Percentiles rank a stretch among this genome's conserved stretches.
These are phyloP conservation scores for Rutstroemia sp. DNA, from an alignment of 2,329 filamentous ascomycete genomes.

Conservation along the genomic window DNA sequence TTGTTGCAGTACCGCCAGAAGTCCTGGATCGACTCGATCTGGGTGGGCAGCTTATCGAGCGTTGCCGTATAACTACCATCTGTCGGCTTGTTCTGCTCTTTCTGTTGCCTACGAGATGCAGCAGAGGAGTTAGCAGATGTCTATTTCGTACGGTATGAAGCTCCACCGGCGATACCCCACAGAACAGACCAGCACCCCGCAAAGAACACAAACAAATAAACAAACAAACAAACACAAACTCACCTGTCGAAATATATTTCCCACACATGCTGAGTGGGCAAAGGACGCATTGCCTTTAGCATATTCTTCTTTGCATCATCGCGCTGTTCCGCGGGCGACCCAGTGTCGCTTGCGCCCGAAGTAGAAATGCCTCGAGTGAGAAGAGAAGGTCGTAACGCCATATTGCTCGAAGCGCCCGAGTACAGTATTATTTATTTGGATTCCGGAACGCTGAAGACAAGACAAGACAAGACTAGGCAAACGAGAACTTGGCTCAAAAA, in stretches of 20 bases:
- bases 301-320: slow-evolving; percentile 81
- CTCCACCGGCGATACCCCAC: not conserved
- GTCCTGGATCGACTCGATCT: slow-evolving; percentile 75
- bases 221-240: slow-evolving; percentile 14
- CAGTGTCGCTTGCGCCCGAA: slow-evolving; percentile 51
- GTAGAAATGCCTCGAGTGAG: slow-evolving; percentile 57
- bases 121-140: too few species aligned
- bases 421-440: not conserved
- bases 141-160: too few species aligned
- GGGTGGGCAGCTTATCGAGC: slow-evolving; percentile 54
- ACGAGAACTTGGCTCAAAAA: not conserved
- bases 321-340: slow-evolving; percentile 64
- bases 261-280: slow-evolving; percentile 77
- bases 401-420: slow-evolving; percentile 24
- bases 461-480: not conserved
- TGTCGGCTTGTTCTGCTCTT: slow-evolving; percentile 28
- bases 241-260: slow-evolving; percentile 61
- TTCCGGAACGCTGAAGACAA: not conserved
- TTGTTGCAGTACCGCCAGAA: slow-evolving; percentile 82
- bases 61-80: slow-evolving; percentile 28
- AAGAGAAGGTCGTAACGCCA: slow-evolving; percentile 50
- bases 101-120: slow-evolving; percentile 23
- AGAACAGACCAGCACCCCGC: not conserved
- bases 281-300: slow-evolving; percentile 62
- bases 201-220: not conserved